Percentiles rank a stretch among this genome's conserved stretches.
These are phyloP conservation scores for Myxozyma lipomycoides DNA, from an alignment of 805 yeast species.

Conservation along the genomic window DNA sequence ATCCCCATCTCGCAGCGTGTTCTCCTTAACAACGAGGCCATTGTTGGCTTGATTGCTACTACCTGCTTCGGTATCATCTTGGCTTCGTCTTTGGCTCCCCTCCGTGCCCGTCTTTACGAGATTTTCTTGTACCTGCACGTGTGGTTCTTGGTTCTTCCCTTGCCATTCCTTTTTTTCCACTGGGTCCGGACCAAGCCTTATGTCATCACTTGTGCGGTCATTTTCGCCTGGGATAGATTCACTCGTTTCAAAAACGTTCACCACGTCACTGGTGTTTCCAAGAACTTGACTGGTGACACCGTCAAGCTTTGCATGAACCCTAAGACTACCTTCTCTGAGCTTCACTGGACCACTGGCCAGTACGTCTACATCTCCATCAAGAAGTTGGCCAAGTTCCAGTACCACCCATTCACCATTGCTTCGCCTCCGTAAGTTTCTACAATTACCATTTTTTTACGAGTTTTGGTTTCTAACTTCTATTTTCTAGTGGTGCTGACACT, in stretches of 20 bases:
- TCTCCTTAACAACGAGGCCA: slow-evolving; percentile 25
- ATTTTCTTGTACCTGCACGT: slow-evolving; percentile 26
- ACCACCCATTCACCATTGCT: slow-evolving; percentile 29
- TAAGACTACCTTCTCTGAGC: slow-evolving; percentile 23
- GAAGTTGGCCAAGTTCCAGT: slow-evolving; percentile 25
- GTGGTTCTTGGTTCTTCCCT: slow-evolving; percentile 27
- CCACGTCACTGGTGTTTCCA: slow-evolving; percentile 23
- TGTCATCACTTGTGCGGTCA: slow-evolving; percentile 28
- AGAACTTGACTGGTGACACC: slow-evolving; percentile 25
- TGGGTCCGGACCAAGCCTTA: slow-evolving; percentile 27
- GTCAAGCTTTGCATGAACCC: slow-evolving; percentile 27
- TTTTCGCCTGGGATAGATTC: slow-evolving; percentile 27
- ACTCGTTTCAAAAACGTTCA: slow-evolving; percentile 24
- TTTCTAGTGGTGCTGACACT: slow-evolving; percentile 23
- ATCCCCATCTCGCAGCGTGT: slow-evolving; percentile 25
- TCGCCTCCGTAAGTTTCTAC: slow-evolving; percentile 21
- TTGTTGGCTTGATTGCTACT: slow-evolving; percentile 27
- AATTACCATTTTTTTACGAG: background rate
- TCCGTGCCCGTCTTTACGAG: slow-evolving; percentile 23
- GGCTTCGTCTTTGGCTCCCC: slow-evolving; percentile 26
- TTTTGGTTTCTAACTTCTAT: background rate
- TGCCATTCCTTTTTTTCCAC: slow-evolving; percentile 28
- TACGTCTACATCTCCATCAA: slow-evolving; percentile 26
- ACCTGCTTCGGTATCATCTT: slow-evolving; percentile 28
- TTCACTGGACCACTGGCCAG: slow-evolving; percentile 31